A percentile compares a stretch with the other conserved stretches of the same genome.
phyloP scores from a whole-genome alignment of 495 filamentous ascomycete species.

The Copromyces sp. region DNA sequence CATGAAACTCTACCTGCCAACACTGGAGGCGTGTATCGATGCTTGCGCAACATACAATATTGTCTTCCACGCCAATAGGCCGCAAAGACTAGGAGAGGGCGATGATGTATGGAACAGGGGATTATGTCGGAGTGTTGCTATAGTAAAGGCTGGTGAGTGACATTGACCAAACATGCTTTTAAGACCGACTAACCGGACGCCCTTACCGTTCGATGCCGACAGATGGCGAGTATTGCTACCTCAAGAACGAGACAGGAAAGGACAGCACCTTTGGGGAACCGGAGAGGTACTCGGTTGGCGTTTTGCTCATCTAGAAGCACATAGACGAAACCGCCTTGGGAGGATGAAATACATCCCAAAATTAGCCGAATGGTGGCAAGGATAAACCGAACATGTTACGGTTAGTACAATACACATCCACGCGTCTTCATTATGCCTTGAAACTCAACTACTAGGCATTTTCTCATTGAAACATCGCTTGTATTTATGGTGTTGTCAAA shows the following conservation, averaged over 20 bases:
- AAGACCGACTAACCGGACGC: not conserved
- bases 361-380: too few relatives aligned
- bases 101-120: conserved; percentile 5
- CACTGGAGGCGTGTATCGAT: conserved; percentile 24
- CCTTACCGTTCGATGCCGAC: not conserved
- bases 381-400: too few relatives aligned
- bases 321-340: not conserved
- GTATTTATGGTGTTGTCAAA: not conserved
- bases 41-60: conserved; percentile 27
- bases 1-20: conserved; percentile 23
- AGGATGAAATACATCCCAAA: too few relatives aligned
- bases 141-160: conserved; percentile 13
- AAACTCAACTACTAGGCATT: too few relatives aligned
- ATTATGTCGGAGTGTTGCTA: conserved; percentile 19
- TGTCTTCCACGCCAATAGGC: conserved; percentile 7
- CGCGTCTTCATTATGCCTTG: too few relatives aligned
- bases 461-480: too few relatives aligned
- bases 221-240: conserved; percentile 21
- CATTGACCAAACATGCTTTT: not conserved
- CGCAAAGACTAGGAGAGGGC: not conserved
- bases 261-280: conserved; percentile 20
- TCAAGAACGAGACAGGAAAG: conserved; percentile 28
- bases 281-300: conserved; percentile 17
- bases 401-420: too few relatives aligned
- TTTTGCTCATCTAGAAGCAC: conserved; percentile 6